Base-by-base conservation (phyloP, 2,329 filamentous ascomycete genomes). In the Fusarium sp. region DNA sequence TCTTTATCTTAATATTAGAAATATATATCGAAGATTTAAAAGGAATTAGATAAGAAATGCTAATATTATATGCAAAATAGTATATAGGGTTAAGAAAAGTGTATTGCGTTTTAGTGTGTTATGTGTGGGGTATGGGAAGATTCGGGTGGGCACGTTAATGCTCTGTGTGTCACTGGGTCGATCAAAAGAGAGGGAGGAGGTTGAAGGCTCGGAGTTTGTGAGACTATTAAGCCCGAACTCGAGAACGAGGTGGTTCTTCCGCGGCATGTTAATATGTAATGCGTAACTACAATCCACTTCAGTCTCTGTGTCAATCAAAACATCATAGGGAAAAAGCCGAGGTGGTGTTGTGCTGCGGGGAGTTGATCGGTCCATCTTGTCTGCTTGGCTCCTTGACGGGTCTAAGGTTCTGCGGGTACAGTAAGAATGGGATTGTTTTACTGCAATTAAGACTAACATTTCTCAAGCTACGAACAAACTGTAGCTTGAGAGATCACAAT, bases 131-230 rank as follows among this genome's bases (percentile, higher is more conserved):
- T n/a, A n/a, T n/a, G n/a, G n/a, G n/a, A n/a, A n/a, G n/a, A n/a
- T n/a, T n/a, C n/a, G n/a, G n/a, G n/a, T n/a, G n/a, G n/a, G n/a
- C n/a, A n/a, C n/a, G n/a, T n/a, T n/a, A 49, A 47, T 48, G 26
- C 19, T 39, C 39, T 47, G n/a, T 14, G 20, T 23, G 38, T 42
- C 39, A 54, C 48, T 47, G 52, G 52, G 40, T 30, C 15, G n/a
- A 56, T 60, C 38, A 17, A 26, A 34, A 56, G 24, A 26, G 39
- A 49, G 24, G 42, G 39, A 20, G 21, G 53, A 20, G 21, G 53
- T 39, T 28, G 15, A 65, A 36, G 45, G 43, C n/a, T 50, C 66
- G 63, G 70, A 67, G 56, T 68, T 70, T 71, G 44, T 36, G 52
- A 50, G 17, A 47, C 56, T 50, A 42, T 55, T 62, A 71, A 73